Evolutionary conservation across 345 rosid genomes (phyloP), one percentile per base, ranked within the genome.

Genomic region (sweet orange (Citrus sinensis)): DNA sequence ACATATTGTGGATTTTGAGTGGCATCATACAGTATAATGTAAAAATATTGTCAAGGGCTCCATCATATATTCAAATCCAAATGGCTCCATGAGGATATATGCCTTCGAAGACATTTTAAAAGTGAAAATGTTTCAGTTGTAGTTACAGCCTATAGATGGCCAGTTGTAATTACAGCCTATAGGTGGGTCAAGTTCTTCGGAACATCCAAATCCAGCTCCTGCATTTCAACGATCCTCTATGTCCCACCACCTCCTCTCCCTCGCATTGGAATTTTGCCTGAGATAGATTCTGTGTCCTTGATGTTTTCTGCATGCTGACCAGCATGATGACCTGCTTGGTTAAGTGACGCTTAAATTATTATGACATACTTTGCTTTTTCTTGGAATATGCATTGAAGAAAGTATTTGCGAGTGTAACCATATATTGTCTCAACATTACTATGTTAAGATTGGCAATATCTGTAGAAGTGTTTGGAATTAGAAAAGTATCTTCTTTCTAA

Each of bases 401-500:
- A 71, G 64, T 20, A 30, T 32, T 20, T 8, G 14, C 30, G 4
- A 19, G 30, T 25, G 32, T 34, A 25, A 4, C 58, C 20, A 9
- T 32, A 55, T 19, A 56, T 19, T 72, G 51, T 72, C 35, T 34
- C 2, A 63, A 42, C 20, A 70, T 16, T 42, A 3, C 25, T 30
- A 29, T 34, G 65, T 66, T 27, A 37, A 67, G 66, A 55, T 25
- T 76, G 56, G 55, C 34, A 20, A 7, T 39, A 37, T 42, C 54
- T 62, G 39, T 76, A 61, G 61, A 64, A 70, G 65, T 79, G 67
- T 65, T 64, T 76, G 86, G 83, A 81, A 82, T 77, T 77, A 77
- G 87, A 83, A 72, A 82, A 55, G 79, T 87, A 80, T 81, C 80
- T 82, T 82, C 80, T 91, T 81, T 87, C 82, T 81, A 14, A 86